Evolutionary conservation across 208 protist genomes (phyloP), one percentile per base, ranked within the genome.

Genomic region (Polymyxa betae): DNA sequence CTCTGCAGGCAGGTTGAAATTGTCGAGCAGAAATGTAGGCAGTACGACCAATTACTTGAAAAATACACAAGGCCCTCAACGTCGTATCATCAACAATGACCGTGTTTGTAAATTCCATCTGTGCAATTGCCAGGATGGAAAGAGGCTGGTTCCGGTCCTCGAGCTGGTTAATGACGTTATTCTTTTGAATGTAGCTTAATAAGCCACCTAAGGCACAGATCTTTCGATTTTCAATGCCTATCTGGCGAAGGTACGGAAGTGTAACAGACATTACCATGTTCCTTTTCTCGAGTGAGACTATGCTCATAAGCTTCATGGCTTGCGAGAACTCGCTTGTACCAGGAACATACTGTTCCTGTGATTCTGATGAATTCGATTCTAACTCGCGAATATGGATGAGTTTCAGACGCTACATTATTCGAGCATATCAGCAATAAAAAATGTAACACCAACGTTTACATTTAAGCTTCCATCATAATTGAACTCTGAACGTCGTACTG

Each of bases 151-250:
- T 60, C 5, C 35, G n/a, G n/a, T 82, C 72, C 16, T 35, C n/a
- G 40, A 82, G 72, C n/a, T 82, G 72, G 40, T 82, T 35, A 20
- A 16, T 82, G 72, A 82, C 35, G 10, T n/a, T 35, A n/a, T 82
- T 82, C n/a, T 43, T 82, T 35, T 82, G 72, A 35, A 82, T 5
- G 35, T 82, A 82, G 72, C 72, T 82, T 20, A 82, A n/a, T 5
- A 82, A n/a, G 10, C 72, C 72, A 35, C 72, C 72, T 5, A 82
- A 5, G 35, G 72, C 72, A n/a, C 72, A 82, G 35, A 82, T 82
- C 72, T 82, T 38, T 35, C 10, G 5, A 43, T 5, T n/a, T 16
- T 43, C 16, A 16, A 35, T 38, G 5, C 72, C 5, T 82, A 45
- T n/a, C n/a, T n/a, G n/a, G n/a, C n/a, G 16, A 43, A 35, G 10